Evolutionary conservation across 257 asterid species (phyloP), one percentile per base, ranked within the genome.

Genomic region (Solanum chiquidenum): DNA sequence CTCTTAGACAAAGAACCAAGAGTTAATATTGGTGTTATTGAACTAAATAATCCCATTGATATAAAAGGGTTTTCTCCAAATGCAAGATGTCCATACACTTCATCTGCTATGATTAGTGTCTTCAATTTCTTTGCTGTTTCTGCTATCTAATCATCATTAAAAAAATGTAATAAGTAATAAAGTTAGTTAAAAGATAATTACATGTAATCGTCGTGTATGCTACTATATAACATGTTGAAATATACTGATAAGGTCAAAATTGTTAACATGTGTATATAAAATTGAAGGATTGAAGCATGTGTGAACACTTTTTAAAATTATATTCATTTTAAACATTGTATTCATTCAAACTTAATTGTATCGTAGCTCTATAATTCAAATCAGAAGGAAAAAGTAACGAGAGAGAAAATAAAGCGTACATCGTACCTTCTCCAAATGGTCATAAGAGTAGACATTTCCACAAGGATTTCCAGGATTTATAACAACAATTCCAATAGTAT

Each of bases 391-490:
- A 7, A 37, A 31, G 21, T 55, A 10, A 34, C 9, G 79, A 77
- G 2, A 55, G n/a, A 55, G 64, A 27, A 46, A 75, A 85, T 31
- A 35, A 71, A 76, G 2, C 2, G 74, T 33, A 3, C 58, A 5
- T 2, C 6, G 2, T 71, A 94, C 98, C 98, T 95, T 90, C 89
- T 94, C 87, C 18, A 96, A 89, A 90, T 96, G 98, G 14, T 91
- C 93, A 66, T 92, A 89, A 1, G 93, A 82, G 55, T 93, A 95
- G 21, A 96, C 99, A 84, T 92, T 96, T 69, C 99, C 99, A 90
- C 99, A 96, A 3, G 99, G 99, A 92, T 95, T 96, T 18, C 98
- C 99, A 0, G 98, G 99, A 90, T 96, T 96, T 76, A 96, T 96
- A 88, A 95, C 73, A 12, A 93, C 98, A 72, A 96, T 89, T 5